These are phyloP conservation scores for Pistacia atlantica DNA, from an alignment of 345 rosid genomes.

Conservation along the genomic window DNA sequence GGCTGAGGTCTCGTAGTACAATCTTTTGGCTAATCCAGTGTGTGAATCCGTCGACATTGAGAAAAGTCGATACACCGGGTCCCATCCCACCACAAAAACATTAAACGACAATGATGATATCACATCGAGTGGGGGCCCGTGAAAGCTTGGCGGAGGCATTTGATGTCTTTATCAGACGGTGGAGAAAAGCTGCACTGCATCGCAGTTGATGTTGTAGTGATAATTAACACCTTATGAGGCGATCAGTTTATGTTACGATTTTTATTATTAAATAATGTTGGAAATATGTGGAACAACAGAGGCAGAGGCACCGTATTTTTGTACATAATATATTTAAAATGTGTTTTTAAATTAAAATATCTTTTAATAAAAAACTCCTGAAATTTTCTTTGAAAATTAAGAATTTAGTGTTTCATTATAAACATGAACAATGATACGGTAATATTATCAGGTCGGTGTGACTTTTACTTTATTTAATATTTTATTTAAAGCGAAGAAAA, in stretches of 20 bases:
- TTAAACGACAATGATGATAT: background rate
- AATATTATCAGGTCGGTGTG: too few species aligned
- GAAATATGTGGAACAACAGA: background rate
- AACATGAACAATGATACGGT: too few species aligned
- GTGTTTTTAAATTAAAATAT: too few species aligned
- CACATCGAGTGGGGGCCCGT: conserved; percentile 5
- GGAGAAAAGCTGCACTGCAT: background rate
- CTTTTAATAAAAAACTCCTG: too few species aligned
- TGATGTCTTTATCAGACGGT: background rate
- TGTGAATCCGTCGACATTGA: conserved; percentile 1
- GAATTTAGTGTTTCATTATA: too few species aligned
- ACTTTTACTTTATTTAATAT: too few species aligned
- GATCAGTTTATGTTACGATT: too few species aligned
- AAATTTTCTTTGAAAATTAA: too few species aligned
- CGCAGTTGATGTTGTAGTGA: background rate
- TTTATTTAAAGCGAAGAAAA: too few species aligned
- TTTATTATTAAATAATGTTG: background rate
- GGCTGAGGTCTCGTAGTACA: background rate
- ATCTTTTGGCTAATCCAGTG: background rate
- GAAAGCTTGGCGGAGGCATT: background rate
- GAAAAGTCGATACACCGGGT: background rate
- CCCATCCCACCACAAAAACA: background rate
- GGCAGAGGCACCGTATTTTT: too few species aligned
- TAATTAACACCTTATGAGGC: background rate
- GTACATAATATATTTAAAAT: too few species aligned